Evolutionary conservation across 768 basidiomycete species (phyloP).

Genomic region (Ramaria sp.): DNA sequence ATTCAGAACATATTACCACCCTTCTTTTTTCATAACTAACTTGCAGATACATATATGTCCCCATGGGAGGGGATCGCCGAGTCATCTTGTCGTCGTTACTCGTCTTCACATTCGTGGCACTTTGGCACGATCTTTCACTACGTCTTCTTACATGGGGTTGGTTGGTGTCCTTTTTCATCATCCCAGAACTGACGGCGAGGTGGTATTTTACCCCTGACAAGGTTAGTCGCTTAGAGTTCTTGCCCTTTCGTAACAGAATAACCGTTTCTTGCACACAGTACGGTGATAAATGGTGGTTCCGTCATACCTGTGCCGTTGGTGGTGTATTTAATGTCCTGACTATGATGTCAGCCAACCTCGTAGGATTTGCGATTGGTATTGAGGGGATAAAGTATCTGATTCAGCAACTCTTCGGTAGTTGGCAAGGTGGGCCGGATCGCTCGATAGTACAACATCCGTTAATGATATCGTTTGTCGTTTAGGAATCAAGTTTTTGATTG

Average conservation of each 20-base stretch:
- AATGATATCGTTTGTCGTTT: conserved; percentile 2
- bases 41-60: conserved; percentile 85
- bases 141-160: conserved; percentile 91
- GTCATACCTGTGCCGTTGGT: conserved; percentile 75
- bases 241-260: not conserved
- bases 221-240: conserved; percentile 29
- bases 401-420: conserved; percentile 48
- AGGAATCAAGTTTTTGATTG: conserved; percentile 59
- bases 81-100: conserved; percentile 54
- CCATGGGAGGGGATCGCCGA: conserved; percentile 65
- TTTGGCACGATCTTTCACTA: conserved; percentile 95
- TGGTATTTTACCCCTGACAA: conserved; percentile 49
- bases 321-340: conserved; percentile 75
- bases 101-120: conserved; percentile 91
- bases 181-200: conserved; percentile 68
- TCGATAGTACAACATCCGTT: conserved; percentile 3
- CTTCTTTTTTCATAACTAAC: not conserved
- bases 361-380: conserved; percentile 87
- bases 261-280: conserved; percentile 37
- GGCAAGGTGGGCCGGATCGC: conserved; percentile 37
- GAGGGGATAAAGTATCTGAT: conserved; percentile 69
- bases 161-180: conserved; percentile 83
- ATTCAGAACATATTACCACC: not conserved
- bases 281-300: conserved; percentile 61
- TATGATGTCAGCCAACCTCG: conserved; percentile 88